phyloP scores from a whole-genome alignment of 2,329 filamentous ascomycete genomes.

The Calonectria ilicicola region DNA sequence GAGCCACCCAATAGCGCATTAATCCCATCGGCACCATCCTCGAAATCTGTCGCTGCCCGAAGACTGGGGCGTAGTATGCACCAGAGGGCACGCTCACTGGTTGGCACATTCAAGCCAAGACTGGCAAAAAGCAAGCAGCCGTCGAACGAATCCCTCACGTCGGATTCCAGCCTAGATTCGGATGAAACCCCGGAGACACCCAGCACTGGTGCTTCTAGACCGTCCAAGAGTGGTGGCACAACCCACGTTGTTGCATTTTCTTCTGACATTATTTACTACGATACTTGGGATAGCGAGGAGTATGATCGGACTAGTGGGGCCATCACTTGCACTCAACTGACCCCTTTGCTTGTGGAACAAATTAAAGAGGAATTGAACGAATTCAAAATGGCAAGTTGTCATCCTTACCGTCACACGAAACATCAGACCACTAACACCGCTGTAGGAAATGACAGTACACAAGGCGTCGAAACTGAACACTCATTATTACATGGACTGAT shows the following conservation, averaged over 20 bases:
- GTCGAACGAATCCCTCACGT: background rate
- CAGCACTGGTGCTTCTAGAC: background rate
- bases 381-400: background rate
- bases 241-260: background rate
- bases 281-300: background rate
- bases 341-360: background rate
- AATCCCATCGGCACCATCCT: background rate
- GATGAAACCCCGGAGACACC: background rate
- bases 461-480: background rate
- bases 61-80: background rate
- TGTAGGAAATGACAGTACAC: background rate
- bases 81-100: background rate
- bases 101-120: background rate
- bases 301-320: background rate
- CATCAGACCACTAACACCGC: background rate
- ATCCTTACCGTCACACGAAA: background rate
- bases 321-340: background rate
- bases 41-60: background rate
- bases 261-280: background rate
- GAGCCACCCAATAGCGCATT: background rate
- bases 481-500: background rate
- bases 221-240: background rate
- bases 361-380: background rate
- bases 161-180: background rate
- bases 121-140: background rate